Percentiles rank a stretch among this genome's conserved stretches.
Conservation (phyloP, 2,329 filamentous ascomycete species). For the Aschersonia sp. region DNA sequence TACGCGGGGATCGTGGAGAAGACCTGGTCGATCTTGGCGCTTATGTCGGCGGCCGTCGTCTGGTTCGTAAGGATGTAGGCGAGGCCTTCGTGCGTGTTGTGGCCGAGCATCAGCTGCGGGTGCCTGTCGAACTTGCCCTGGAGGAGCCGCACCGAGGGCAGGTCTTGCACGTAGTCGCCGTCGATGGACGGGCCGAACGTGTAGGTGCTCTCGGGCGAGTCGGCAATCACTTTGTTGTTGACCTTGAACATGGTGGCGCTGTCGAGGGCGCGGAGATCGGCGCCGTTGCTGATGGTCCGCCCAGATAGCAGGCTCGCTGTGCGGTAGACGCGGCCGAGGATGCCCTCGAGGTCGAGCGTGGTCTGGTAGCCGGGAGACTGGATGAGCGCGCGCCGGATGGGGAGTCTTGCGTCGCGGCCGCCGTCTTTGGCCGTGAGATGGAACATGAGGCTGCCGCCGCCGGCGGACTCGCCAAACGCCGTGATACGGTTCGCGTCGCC, state of each 20-base stretch:
- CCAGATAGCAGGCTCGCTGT: constrained; percentile 3
- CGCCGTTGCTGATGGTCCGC: constrained; percentile 3
- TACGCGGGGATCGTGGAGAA: constrained; percentile 7
- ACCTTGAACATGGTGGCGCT: constrained; percentile 16
- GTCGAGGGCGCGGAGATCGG: constrained; percentile 3
- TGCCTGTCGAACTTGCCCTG: constrained; percentile 13
- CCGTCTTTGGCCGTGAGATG: constrained; percentile 25
- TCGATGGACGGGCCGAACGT: constrained; percentile 21
- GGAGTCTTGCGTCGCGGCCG: constrained; percentile 17
- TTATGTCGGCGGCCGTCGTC: constrained; percentile 20
- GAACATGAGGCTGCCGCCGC: constrained; percentile 33
- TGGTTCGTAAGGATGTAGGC: constrained; percentile 28
- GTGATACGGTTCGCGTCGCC: constrained; percentile 33
- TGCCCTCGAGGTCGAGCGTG: background rate
- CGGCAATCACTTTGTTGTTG: constrained; percentile 9
- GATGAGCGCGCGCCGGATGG: constrained; percentile 33
- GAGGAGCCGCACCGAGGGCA: constrained; percentile 15
- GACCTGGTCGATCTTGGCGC: constrained; percentile 18
- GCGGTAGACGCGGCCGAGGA: constrained; percentile 3
- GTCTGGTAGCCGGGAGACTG: constrained; percentile 8
- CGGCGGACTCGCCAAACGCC: constrained; percentile 29
- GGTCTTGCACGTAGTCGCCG: constrained; percentile 13
- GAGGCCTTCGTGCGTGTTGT: constrained; percentile 36
- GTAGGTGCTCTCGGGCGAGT: constrained; percentile 7
- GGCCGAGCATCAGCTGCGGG: constrained; percentile 8